phyloP scores from a whole-genome alignment of 345 rosid species.

The Xanthoceras sorbifolium region DNA sequence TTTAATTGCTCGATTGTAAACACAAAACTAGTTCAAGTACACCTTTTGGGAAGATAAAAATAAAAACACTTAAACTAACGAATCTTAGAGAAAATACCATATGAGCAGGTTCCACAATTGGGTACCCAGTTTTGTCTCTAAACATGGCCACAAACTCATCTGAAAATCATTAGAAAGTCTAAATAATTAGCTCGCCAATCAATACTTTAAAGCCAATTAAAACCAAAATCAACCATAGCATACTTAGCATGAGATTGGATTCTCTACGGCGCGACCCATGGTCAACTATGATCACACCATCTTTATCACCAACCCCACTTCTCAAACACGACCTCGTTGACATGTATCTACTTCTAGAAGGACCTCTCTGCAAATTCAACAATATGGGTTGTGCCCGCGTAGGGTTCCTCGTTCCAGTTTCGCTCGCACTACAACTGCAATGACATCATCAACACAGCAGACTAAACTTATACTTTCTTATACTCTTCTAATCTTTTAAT shows the following conservation, averaged over 20 bases:
- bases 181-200: not conserved
- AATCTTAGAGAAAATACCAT: conserved; percentile 51
- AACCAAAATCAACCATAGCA: not conserved
- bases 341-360: conserved; percentile 16
- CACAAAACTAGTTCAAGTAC: not conserved
- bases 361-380: conserved; percentile 27
- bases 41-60: too few species aligned
- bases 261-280: conserved; percentile 91
- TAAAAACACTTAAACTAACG: not conserved
- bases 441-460: not conserved
- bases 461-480: not conserved
- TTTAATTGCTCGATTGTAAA: not conserved
- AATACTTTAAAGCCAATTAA: not conserved
- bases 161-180: conserved; percentile 38
- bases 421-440: conserved; percentile 14
- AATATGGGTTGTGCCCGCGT: conserved; percentile 23
- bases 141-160: conserved; percentile 90
- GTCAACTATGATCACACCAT: conserved; percentile 86
- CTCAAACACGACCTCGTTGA: conserved; percentile 31
- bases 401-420: not conserved
- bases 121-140: conserved; percentile 67
- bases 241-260: conserved; percentile 88
- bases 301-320: conserved; percentile 47
- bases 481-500: not conserved
- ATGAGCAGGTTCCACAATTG: conserved; percentile 91